Percentiles rank a stretch among this genome's conserved stretches.
Evolutionary conservation across 768 basidiomycete genomes (phyloP).

Genomic region (Strobilomyces confusus): DNA sequence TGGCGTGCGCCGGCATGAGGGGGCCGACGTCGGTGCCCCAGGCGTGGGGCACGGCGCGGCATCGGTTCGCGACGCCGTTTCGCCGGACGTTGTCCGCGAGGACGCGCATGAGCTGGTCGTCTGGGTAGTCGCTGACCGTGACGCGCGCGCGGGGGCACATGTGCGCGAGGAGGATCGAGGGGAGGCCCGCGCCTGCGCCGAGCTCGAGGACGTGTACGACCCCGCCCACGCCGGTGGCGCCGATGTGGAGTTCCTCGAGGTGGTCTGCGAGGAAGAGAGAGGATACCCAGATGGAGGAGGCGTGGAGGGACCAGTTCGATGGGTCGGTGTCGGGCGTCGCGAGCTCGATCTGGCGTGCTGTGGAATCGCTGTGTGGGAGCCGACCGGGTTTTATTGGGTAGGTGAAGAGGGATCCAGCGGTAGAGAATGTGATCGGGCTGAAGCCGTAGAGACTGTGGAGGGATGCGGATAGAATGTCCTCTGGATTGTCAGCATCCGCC

Average conservation of each 20-base stretch:
- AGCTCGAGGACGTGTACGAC: constrained; percentile 56
- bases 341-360: constrained; percentile 37
- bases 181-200: constrained; percentile 72
- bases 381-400: constrained; percentile 33
- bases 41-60: constrained; percentile 52
- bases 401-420: constrained; percentile 49
- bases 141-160: constrained; percentile 38
- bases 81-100: constrained; percentile 52
- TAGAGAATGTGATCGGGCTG: constrained; percentile 56
- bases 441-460: constrained; percentile 60
- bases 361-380: constrained; percentile 6
- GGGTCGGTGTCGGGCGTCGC: constrained; percentile 61
- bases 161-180: constrained; percentile 64
- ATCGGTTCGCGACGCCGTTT: constrained; percentile 47
- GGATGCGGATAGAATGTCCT: constrained; percentile 67
- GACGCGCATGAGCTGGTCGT: constrained; percentile 53
- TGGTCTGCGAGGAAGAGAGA: constrained; percentile 67
- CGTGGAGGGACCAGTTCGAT: constrained; percentile 73
- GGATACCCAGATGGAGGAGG: constrained; percentile 72
- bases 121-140: constrained; percentile 69
- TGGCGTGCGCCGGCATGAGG: constrained; percentile 9
- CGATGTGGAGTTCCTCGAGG: constrained; percentile 43
- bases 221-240: constrained; percentile 24
- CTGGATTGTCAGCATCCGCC: constrained; percentile 34
- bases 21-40: constrained; percentile 55